Percentiles rank a stretch among this genome's conserved stretches.
Conservation (phyloP, 768 basidiomycete genomes). For the Naganishia randhawae region DNA sequence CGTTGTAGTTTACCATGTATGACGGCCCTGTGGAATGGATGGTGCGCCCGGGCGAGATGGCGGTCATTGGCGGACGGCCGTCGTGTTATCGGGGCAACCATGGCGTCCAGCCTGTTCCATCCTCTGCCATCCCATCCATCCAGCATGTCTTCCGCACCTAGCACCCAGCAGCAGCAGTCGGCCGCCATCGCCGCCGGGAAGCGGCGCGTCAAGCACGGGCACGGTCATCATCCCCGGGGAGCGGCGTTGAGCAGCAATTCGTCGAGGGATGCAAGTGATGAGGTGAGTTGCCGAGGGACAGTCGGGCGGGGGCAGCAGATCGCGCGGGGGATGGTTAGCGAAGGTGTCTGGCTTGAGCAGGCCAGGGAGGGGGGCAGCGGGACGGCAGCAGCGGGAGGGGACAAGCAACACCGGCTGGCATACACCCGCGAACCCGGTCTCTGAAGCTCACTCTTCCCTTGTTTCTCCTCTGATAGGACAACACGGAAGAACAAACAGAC, state of each 20-base stretch:
- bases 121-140: background rate
- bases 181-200: background rate
- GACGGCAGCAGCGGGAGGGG: no score
- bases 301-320: background rate
- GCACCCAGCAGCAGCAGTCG: background rate
- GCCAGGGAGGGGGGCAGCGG: no score
- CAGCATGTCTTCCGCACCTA: background rate
- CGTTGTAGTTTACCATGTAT: background rate
- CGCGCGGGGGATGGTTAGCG: no score
- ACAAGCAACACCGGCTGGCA: no score
- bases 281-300: slow-evolving; percentile 39
- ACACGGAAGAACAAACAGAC: slow-evolving; percentile 24
- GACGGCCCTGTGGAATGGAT: background rate
- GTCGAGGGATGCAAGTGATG: slow-evolving; percentile 50
- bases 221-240: slow-evolving; percentile 1
- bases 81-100: no score
- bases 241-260: slow-evolving; percentile 15
- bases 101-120: background rate
- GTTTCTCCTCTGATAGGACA: slow-evolving; percentile 8
- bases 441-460: background rate
- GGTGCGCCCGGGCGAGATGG: background rate
- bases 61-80: no score
- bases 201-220: slow-evolving; percentile 11
- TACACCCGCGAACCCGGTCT: no score
- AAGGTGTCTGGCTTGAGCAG: no score